phyloP scores from a whole-genome alignment of 139 green algal genomes.

The Pleodorina starrii region DNA sequence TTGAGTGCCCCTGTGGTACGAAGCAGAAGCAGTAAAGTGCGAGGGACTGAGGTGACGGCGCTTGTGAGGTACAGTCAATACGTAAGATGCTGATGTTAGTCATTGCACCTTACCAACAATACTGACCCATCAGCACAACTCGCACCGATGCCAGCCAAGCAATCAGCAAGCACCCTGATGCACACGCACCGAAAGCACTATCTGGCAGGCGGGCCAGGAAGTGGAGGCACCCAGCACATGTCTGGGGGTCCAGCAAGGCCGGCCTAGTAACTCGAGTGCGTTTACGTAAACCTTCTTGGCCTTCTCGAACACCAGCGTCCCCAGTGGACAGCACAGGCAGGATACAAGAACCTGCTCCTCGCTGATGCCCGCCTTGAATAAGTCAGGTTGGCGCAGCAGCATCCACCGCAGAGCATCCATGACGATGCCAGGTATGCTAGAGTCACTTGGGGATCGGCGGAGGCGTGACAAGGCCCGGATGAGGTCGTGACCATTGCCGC shows the following conservation, averaged over 20 bases:
- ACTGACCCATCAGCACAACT: no score
- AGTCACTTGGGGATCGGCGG: no score
- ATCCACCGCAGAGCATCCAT: not conserved
- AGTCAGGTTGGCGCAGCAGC: not conserved
- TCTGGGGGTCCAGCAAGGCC: not conserved
- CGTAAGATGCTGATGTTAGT: no score
- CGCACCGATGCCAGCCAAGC: no score
- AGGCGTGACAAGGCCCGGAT: not conserved
- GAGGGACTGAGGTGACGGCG: no score
- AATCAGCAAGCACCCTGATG: no score
- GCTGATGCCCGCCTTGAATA: not conserved
- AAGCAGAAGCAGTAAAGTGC: no score
- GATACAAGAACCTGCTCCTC: not conserved
- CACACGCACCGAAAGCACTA: not conserved
- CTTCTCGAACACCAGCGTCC: not conserved
- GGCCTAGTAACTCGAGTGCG: not conserved
- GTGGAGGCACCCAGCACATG: not conserved
- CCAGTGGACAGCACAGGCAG: not conserved
- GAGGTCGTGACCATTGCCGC: not conserved
- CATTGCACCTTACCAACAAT: no score
- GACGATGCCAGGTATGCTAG: not conserved
- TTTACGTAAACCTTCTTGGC: not conserved
- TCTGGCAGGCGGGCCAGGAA: not conserved
- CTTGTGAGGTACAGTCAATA: no score
- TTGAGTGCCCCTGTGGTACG: no score